Evolutionary conservation across 345 rosid genomes (phyloP), one percentile per base, ranked within the genome.

Genomic region (Populus simonii): DNA sequence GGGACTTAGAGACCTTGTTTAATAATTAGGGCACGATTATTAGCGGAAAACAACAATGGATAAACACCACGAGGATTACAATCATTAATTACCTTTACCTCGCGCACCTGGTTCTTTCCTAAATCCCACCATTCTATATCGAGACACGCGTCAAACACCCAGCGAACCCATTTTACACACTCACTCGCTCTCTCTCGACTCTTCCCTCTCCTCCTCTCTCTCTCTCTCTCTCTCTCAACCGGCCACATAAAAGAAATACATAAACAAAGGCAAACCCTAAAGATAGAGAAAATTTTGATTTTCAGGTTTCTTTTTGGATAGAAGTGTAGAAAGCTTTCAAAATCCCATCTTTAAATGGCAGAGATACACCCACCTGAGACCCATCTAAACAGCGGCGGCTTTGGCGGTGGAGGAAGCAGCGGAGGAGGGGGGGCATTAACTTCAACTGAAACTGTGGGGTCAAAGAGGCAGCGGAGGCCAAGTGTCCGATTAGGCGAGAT

Each of bases 401-500:
- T 33, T 33, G 84, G 75, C 5, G 69, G 51, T 0, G 84, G 73
- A 3, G 69, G 47, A 2, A 67, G 43, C 17, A 75, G 76, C 23
- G 72, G 63, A 4, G 68, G 80, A 27, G 84, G 76, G 57, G 82
- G 74, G 20, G 69, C 72, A 4, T 81, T 86, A 0, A 83, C 86
- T 16, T 78, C 93, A 18, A 84, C 89, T 4, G 92, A 87, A 43
- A 72, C 86, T 31, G 86, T 89, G 53, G 97, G 93, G 41, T 79
- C 93, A 45, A 94, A 94, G 83, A 90, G 98, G 35, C 88, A 89
- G 83, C 79, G 98, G 67, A 84, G 98, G 74, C 97, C 98, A 36
- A 94, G 98, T 78, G 98, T 94, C 45, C 87, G 98, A 67, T 83
- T 94, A 66, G 98, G 98, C 11, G 98, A 94, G 23, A 91, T 94